A percentile compares a stretch with the other conserved stretches of the same genome.
phyloP scores from a whole-genome alignment of 192 early-diverging fungal genomes.

The Helicostylum pulchrum region DNA sequence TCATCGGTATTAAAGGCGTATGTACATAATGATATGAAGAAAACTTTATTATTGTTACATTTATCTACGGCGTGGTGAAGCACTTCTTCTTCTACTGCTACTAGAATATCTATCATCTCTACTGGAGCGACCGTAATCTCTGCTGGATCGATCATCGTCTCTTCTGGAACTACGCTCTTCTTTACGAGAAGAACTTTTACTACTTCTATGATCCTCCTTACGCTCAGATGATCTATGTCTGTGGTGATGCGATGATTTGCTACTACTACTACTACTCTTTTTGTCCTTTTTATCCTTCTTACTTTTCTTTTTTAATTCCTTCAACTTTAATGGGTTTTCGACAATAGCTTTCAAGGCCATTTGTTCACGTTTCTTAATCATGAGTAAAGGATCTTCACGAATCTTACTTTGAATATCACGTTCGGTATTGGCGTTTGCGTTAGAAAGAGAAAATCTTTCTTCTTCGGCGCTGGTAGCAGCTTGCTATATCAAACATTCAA shows the following conservation, averaged over 20 bases:
- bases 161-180: too few species aligned
- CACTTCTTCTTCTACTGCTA: too few species aligned
- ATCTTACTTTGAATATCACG: constrained; percentile 82
- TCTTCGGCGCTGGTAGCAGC: constrained; percentile 24
- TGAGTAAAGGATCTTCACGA: constrained; percentile 87
- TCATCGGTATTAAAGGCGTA: too few species aligned
- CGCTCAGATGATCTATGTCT: constrained; percentile 20
- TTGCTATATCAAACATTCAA: neutral
- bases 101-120: too few species aligned
- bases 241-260: constrained; percentile 32
- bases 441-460: constrained; percentile 45
- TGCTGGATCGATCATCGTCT: too few species aligned
- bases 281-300: constrained; percentile 48
- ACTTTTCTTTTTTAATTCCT: constrained; percentile 47
- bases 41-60: too few species aligned
- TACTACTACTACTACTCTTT: constrained; percentile 40
- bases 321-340: constrained; percentile 68
- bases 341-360: constrained; percentile 70
- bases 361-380: constrained; percentile 87
- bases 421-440: constrained; percentile 73
- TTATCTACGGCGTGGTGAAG: too few species aligned
- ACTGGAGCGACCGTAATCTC: too few species aligned
- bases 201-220: constrained; percentile 25
- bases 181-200: neutral
- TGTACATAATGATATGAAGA: too few species aligned